Conservation (phyloP, 225 moss, liverwort and hornwort species). For the Climacium dendroides region DNA sequence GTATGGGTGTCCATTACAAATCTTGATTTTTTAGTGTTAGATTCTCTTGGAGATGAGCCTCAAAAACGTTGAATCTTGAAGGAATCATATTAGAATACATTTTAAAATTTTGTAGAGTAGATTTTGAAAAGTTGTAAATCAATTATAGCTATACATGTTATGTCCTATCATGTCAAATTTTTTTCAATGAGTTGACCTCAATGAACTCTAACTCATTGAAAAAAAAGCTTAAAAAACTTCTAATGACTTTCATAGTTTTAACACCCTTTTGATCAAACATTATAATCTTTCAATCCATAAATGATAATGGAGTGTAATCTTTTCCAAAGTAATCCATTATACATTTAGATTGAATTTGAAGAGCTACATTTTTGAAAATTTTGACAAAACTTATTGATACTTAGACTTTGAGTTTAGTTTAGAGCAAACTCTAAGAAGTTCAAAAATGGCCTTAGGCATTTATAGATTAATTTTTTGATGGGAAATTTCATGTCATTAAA, state of each 20-base stretch:
- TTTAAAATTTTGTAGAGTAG: neutral
- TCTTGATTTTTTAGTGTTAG: neutral
- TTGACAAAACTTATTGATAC: neutral
- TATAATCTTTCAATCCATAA: neutral
- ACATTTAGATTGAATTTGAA: neutral
- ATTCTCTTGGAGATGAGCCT: neutral
- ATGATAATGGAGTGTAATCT: neutral
- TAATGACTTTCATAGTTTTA: neutral
- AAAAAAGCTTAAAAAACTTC: too few species aligned
- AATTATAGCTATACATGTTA: neutral
- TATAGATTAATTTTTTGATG: neutral
- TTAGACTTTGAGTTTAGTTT: neutral
- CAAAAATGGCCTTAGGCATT: neutral
- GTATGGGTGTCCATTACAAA: neutral
- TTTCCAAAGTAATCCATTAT: neutral
- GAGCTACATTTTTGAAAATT: too few species aligned
- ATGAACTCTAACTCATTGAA: too few species aligned
- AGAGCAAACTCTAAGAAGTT: neutral
- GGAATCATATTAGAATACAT: neutral
- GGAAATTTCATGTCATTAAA: neutral
- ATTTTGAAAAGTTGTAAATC: neutral
- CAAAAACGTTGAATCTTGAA: accelerated
- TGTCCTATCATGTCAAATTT: neutral
- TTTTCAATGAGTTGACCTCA: neutral
- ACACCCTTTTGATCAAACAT: too few species aligned